phyloP scores from a whole-genome alignment of 2,329 filamentous ascomycete genomes.

The Fusarium proliferatum region DNA sequence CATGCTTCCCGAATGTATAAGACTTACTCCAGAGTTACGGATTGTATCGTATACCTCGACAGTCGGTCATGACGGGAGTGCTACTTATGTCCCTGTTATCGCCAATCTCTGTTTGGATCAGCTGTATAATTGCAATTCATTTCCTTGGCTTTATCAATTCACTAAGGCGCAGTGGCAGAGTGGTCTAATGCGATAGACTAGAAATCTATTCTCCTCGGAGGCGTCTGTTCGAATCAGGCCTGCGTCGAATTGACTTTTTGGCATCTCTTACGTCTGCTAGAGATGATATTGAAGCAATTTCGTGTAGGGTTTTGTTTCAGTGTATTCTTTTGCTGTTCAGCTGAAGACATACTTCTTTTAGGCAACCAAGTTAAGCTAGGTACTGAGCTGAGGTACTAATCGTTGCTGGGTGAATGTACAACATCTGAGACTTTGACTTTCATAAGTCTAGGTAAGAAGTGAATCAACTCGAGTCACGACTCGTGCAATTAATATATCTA shows the following conservation, averaged over 20 bases:
- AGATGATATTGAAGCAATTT: neutral
- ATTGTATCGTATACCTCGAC: neutral
- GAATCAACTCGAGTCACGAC: neutral
- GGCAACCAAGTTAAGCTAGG: neutral
- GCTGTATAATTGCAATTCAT: fast-evolving
- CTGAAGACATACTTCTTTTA: too few species aligned
- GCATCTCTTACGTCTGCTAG: fast-evolving
- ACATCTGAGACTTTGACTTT: neutral
- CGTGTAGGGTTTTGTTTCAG: neutral
- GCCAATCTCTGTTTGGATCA: fast-evolving
- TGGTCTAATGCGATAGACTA: conserved; percentile 47
- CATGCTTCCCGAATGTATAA: too few species aligned
- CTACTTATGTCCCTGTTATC: neutral
- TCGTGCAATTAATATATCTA: neutral
- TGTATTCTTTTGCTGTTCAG: neutral
- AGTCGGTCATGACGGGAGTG: too few species aligned
- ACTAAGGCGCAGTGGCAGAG: conserved; percentile 42
- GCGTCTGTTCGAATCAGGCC: conserved; percentile 47
- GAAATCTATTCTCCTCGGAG: conserved; percentile 46
- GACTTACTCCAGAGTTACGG: neutral
- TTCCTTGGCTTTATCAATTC: neutral
- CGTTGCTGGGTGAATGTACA: conserved; percentile 11
- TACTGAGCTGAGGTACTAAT: neutral
- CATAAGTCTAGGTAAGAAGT: neutral
- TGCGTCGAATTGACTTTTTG: conserved; percentile 37